Evolutionary conservation across 306 rosid genomes (phyloP), one percentile per base, ranked within the genome.

Genomic region (Adenanthera pavonina): DNA sequence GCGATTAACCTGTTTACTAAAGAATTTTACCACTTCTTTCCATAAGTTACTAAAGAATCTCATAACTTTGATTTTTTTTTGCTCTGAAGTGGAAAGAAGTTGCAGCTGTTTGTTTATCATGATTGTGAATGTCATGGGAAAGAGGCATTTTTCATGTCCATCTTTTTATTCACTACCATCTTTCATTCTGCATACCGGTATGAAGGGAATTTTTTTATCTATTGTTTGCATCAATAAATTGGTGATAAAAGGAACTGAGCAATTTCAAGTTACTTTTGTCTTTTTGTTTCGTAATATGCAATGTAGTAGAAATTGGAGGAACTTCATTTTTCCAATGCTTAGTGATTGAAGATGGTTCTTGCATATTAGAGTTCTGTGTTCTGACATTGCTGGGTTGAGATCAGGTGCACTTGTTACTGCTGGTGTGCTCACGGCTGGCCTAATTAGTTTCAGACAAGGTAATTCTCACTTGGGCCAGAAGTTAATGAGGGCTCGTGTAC

Each of bases 401-500:
- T 81, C 92, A 92, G 94, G 94, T 83, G 94, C 94, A 0, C 64
- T 91, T 61, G 54, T 82, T 59, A 91, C 92, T 25, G 92, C 94
- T 15, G 94, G 92, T 0, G 92, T 91, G 59, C 87, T 91, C 49
- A 91, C 92, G 0, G 94, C 94, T 3, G 94, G 94, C 73, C 82
- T 91, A 51, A 84, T 91, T 73, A 91, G 94, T 76, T 91, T 89
- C 82, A 84, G 90, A 80, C 86, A 48, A 80, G 92, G 94, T 15
- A 87, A 89, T 82, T 89, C 94, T 69, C 87, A 86, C 43, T 60
- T 91, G 77, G 92, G 92, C 17, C 94, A 91, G 89, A 76, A 66
- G 85, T 79, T 89, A 53, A 91, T 91, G 94, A 85, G 94, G 81
- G 92, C 90, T 69, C 92, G 90, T 75, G 94, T 91, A 66, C 89